Evolutionary conservation across 2,329 filamentous ascomycete genomes (phyloP).

Genomic region (Talaromyces sp.): DNA sequence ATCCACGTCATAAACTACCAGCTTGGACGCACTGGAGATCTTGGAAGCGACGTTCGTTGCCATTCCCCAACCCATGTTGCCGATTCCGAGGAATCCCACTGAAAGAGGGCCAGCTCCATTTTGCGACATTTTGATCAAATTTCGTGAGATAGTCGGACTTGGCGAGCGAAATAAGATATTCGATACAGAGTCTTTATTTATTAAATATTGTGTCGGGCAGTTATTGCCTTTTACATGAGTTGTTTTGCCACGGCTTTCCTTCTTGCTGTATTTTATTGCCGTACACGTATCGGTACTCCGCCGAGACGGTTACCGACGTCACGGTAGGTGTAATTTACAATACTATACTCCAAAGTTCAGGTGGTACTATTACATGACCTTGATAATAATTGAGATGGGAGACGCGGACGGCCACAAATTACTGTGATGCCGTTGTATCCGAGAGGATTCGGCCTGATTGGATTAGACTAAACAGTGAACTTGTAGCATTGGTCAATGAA

Average conservation of each 20-base stretch:
- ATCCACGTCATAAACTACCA: not conserved
- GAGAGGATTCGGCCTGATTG: not conserved
- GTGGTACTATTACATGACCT: not conserved
- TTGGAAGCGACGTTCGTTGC: not conserved
- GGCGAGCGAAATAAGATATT: not conserved
- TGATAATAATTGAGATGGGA: not conserved
- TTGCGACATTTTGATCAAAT: not conserved
- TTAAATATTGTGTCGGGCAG: not conserved
- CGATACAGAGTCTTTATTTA: not conserved
- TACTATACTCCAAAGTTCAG: not conserved
- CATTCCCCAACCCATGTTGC: not conserved
- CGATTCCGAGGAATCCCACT: not conserved
- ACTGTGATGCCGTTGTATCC: not conserved
- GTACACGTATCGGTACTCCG: not conserved
- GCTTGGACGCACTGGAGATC: not conserved
- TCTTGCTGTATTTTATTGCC: not conserved
- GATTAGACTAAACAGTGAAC: not conserved
- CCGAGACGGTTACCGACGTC: not conserved
- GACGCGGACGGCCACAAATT: too few relatives aligned
- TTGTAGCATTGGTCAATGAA: not conserved
- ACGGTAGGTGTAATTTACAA: not conserved
- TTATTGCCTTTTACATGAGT: not conserved
- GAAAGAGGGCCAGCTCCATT: not conserved
- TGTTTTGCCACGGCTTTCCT: not conserved
- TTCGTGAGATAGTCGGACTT: not conserved